Conservation (phyloP, 495 filamentous ascomycete genomes). For the Penicillium canariense region DNA sequence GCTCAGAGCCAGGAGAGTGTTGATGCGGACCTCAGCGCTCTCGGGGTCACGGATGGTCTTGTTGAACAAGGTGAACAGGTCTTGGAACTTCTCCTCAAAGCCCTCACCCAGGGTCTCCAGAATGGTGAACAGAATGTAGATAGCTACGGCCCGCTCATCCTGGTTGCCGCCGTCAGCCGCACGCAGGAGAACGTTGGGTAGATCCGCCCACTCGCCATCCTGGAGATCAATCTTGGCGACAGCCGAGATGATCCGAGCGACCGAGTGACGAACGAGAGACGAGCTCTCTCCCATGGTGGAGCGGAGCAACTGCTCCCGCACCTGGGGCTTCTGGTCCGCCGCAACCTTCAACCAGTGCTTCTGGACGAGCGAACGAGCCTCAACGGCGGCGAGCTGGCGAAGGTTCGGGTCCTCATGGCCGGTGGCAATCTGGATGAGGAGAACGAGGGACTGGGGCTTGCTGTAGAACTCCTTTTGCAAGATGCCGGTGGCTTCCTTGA, state of each 20-base stretch:
- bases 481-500: constrained; percentile 86
- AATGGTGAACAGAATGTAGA: constrained; percentile 89
- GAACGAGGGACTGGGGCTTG: constrained; percentile 74
- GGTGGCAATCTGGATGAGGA: constrained; percentile 81
- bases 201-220: constrained; percentile 81
- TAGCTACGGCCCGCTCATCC: constrained; percentile 80
- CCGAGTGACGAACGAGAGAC: constrained; percentile 74
- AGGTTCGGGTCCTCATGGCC: constrained; percentile 68
- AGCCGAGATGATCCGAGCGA: constrained; percentile 81
- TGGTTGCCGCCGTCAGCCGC: constrained; percentile 69
- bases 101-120: constrained; percentile 79
- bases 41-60: constrained; percentile 88
- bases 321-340: constrained; percentile 66
- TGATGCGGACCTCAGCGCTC: constrained; percentile 87
- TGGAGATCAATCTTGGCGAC: constrained; percentile 84
- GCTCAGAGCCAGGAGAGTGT: constrained; percentile 90
- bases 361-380: constrained; percentile 72
- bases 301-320: constrained; percentile 78
- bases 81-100: constrained; percentile 70
- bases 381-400: constrained; percentile 86
- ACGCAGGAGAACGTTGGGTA: constrained; percentile 70
- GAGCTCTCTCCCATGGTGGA: constrained; percentile 75
- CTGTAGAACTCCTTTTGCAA: constrained; percentile 90
- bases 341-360: constrained; percentile 78
- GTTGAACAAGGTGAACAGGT: constrained; percentile 79